Conservation (phyloP, 116 monocot species). For the Papilionanthe hybrid region DNA sequence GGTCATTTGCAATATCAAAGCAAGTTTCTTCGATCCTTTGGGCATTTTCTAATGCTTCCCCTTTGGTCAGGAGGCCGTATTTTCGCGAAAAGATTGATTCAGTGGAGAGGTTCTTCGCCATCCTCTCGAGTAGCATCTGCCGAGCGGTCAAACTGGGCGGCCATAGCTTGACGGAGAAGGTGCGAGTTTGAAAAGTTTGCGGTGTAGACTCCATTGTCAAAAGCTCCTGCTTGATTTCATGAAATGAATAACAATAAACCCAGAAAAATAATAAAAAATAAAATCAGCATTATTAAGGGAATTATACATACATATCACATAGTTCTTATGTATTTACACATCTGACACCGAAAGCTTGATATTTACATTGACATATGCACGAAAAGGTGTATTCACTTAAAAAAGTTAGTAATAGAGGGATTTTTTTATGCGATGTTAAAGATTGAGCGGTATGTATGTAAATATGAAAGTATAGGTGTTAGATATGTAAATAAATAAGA, state of each 20-base stretch:
- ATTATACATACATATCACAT: too few relatives aligned
- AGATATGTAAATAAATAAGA: too few relatives aligned
- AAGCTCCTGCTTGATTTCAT: not conserved
- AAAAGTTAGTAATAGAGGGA: too few relatives aligned
- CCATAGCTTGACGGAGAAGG: constrained; percentile 80
- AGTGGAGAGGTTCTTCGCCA: constrained; percentile 67
- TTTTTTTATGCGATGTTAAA: too few relatives aligned
- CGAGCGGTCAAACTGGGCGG: constrained; percentile 70
- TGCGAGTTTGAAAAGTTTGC: constrained; percentile 23
- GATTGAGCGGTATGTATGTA: too few relatives aligned
- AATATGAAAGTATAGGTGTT: too few relatives aligned
- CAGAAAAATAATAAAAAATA: not conserved
- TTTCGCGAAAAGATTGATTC: constrained; percentile 73
- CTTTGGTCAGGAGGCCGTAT: constrained; percentile 51
- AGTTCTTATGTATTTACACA: too few relatives aligned
- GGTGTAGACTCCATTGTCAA: constrained; percentile 14
- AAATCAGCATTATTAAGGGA: too few relatives aligned
- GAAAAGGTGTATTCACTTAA: too few relatives aligned
- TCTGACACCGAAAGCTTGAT: too few relatives aligned
- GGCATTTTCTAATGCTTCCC: constrained; percentile 56
- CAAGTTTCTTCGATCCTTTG: constrained; percentile 56
- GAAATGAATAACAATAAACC: not conserved
- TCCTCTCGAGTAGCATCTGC: constrained; percentile 58
- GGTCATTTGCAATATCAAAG: constrained; percentile 47
- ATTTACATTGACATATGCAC: too few relatives aligned